A percentile compares a stretch with the other conserved stretches of the same genome.
Conservation (phyloP, 331 rosid genomes). For the Telfairia occidentalis region DNA sequence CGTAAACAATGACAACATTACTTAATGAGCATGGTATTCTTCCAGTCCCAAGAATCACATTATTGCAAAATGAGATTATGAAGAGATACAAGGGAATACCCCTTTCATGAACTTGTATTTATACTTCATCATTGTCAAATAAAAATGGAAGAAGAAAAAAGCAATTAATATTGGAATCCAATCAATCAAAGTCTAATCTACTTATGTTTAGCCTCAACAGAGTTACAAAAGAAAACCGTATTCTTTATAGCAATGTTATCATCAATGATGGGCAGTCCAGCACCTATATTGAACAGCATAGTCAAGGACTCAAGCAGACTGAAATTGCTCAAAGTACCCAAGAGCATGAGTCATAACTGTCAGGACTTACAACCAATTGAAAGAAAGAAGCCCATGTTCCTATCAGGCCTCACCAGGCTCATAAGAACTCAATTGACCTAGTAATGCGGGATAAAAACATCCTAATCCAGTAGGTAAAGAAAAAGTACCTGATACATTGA, state of each 20-base stretch:
- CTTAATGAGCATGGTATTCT: too few relatives aligned
- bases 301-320: not conserved
- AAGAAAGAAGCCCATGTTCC: not conserved
- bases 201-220: not conserved
- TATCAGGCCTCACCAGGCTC: not conserved
- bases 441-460: not conserved
- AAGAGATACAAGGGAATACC: not conserved
- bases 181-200: not conserved
- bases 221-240: not conserved
- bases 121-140: not conserved
- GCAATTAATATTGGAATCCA: not conserved
- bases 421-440: not conserved
- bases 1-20: too few relatives aligned
- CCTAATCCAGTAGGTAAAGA: constrained; percentile 1
- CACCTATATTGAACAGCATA: not conserved
- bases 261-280: not conserved
- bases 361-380: not conserved
- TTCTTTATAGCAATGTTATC: not conserved
- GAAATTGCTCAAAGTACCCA: too few relatives aligned
- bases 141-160: not conserved
- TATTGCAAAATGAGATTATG: too few relatives aligned
- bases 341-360: too few relatives aligned
- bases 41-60: too few relatives aligned
- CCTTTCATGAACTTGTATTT: not conserved
- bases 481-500: constrained; percentile 58